Base-by-base conservation (phyloP, 208 protist species). In the Trypanosoma platydactyli region DNA sequence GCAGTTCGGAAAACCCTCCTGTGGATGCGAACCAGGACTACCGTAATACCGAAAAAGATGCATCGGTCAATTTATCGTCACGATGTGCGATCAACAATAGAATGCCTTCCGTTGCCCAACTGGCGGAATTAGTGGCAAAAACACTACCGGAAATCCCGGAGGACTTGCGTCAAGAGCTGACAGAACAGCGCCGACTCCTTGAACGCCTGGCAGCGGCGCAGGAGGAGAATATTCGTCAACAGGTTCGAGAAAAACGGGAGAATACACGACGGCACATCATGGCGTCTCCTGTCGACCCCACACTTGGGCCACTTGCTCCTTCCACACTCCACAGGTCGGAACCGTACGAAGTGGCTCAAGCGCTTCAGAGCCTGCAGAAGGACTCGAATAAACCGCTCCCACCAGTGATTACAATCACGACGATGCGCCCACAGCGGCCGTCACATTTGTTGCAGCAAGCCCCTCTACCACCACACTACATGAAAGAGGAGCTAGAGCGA, bases 101-200 rank as follows among this genome's bases (percentile, higher is more conserved):
- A 55, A 49, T 40, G 27, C 60, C 48, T 0, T 66, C 73, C 1
- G 33, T 35, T 11, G 50, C 49, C 1, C 15, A 48, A 30, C 12
- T 72, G 41, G 62, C 59, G 38, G 56, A 9, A 29, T 22, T 67
- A 5, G 20, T 77, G 0, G 44, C 45, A 0, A 59, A 55, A 27
- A 56, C 64, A 7, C 46, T 77, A 1, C 70, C 70, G 38, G 12
- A 27, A 3, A 66, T 90, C 24, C 76, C 87, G 11, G 38, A 55
- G 1, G 83, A 79, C 16, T 64, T 92, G 42, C 62, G 67, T n/a
- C 51, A 27, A 0, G 86, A 92, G 58, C 67, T 92, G 15, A 46
- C 35, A 2, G 73, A 73, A 5, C 86, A 92, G 76, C 80, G 81
- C 5, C 62, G 63, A 5, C 67, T 89, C 0, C 64, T 92, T 25